phyloP scores from a whole-genome alignment of 106 monocot genomes.

The Dendrobium nobile region DNA sequence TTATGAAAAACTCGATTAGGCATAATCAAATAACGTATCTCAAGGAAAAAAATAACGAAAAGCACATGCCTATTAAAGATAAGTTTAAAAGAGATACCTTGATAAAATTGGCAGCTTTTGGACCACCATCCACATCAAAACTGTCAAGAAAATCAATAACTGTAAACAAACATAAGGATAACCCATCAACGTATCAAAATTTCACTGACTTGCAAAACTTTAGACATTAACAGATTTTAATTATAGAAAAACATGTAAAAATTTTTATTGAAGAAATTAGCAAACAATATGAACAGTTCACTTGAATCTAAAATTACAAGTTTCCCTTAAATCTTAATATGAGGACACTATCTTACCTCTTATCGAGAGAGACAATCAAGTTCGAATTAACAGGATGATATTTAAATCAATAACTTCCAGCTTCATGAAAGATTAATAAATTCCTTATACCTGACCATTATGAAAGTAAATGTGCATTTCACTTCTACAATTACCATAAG shows the following conservation, averaged over 20 bases:
- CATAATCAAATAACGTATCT: not conserved
- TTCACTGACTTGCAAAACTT: not conserved
- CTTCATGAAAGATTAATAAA: not conserved
- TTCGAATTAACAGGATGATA: not conserved
- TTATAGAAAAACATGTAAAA: not conserved
- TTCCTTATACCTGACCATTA: not conserved
- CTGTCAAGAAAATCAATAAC: slow-evolving; percentile 30
- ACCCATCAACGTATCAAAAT: not conserved
- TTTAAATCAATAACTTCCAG: not conserved
- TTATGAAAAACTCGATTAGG: not conserved
- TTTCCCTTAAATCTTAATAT: not conserved
- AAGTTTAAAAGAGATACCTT: slow-evolving; percentile 46
- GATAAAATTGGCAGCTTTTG: slow-evolving; percentile 80
- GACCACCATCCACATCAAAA: slow-evolving; percentile 88
- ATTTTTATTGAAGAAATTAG: not conserved
- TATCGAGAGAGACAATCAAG: not conserved
- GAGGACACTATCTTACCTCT: not conserved
- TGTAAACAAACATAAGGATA: slow-evolving; percentile 2
- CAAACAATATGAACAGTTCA: not conserved
- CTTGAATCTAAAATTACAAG: not conserved
- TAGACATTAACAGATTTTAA: not conserved
- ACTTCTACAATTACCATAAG: not conserved
- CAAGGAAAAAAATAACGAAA: not conserved
- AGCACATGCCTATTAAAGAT: slow-evolving; percentile 2
- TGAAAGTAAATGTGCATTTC: not conserved